These are phyloP conservation scores for Aspergillus biplanus DNA, from an alignment of 495 filamentous ascomycete genomes.

Conservation along the genomic window DNA sequence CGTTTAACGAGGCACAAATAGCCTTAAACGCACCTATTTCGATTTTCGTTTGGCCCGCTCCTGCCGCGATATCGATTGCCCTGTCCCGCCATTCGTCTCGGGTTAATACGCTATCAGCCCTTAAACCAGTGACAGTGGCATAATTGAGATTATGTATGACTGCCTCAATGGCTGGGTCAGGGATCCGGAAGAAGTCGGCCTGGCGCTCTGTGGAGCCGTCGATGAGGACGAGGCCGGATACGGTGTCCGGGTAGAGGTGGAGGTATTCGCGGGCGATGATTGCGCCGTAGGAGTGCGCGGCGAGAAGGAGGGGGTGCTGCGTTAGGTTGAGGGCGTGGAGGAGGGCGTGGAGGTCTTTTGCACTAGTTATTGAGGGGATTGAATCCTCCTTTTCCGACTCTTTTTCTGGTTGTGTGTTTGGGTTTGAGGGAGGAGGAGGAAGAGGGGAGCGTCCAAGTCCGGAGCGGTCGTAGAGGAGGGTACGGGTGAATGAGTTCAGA, in stretches of 20 bases:
- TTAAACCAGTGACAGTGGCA: slow-evolving; percentile 37
- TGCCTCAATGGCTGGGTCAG: slow-evolving; percentile 36
- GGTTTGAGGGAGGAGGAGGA: slow-evolving; percentile 27
- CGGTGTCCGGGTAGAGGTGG: slow-evolving; percentile 33
- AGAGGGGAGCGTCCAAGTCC: slow-evolving; percentile 41
- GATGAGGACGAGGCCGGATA: slow-evolving; percentile 45
- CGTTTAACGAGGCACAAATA: slow-evolving; percentile 32
- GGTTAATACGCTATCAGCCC: slow-evolving; percentile 29
- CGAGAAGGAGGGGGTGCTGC: slow-evolving; percentile 45
- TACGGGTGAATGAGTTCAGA: slow-evolving; percentile 31
- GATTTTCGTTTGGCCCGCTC: slow-evolving; percentile 24
- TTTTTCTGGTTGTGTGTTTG: slow-evolving; percentile 2
- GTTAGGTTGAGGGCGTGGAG: slow-evolving; percentile 24
- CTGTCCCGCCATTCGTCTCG: slow-evolving; percentile 41
- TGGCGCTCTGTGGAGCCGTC: slow-evolving; percentile 45
- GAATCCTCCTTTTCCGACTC: neutral
- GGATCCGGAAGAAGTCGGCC: slow-evolving; percentile 34
- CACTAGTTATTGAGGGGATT: slow-evolving; percentile 27
- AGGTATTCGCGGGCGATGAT: slow-evolving; percentile 54
- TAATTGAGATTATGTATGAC: slow-evolving; percentile 37
- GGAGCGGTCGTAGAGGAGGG: slow-evolving; percentile 49
- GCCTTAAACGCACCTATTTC: slow-evolving; percentile 17
- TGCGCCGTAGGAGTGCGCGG: slow-evolving; percentile 57
- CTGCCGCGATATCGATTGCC: slow-evolving; percentile 39
- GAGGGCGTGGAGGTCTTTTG: slow-evolving; percentile 38